Conservation (phyloP, 169 alveolate genomes). For the Plasmodium knowlesi region DNA sequence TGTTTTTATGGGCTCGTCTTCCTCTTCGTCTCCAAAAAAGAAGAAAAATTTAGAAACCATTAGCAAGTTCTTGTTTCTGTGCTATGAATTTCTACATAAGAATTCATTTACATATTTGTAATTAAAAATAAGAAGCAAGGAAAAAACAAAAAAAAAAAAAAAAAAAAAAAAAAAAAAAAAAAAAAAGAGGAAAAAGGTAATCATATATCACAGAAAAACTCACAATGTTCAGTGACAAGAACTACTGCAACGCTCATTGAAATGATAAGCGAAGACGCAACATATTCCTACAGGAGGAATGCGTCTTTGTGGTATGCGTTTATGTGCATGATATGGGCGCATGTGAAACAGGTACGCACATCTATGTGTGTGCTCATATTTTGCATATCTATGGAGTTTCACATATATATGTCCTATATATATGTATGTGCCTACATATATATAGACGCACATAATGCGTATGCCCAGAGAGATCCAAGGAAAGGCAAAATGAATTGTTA, state of each 20-base stretch:
- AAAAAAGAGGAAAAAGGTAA: neutral
- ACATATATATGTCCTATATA: neutral
- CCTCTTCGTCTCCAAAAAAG: neutral
- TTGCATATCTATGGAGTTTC: neutral
- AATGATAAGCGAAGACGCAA: neutral
- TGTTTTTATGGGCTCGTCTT: neutral
- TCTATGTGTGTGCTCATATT: neutral
- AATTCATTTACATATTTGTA: conserved; percentile 25
- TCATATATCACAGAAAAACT: neutral
- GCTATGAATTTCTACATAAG: neutral
- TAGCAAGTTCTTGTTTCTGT: conserved; percentile 1
- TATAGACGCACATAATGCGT: conserved; percentile 8
- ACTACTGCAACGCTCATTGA: neutral
- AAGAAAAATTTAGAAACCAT: neutral
- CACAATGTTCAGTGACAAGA: neutral
- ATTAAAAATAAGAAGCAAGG: neutral
- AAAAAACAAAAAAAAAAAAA: neutral
- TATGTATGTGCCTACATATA: conserved; percentile 2
- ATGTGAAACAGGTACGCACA: neutral
- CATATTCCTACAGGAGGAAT: neutral
- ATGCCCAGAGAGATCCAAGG: neutral
- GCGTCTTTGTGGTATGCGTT: neutral
- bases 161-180: neutral
- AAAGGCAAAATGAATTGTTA: neutral
- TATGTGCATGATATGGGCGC: neutral